phyloP scores from a whole-genome alignment of 2,329 filamentous ascomycete species.

The Biscogniauxia mediterranea region DNA sequence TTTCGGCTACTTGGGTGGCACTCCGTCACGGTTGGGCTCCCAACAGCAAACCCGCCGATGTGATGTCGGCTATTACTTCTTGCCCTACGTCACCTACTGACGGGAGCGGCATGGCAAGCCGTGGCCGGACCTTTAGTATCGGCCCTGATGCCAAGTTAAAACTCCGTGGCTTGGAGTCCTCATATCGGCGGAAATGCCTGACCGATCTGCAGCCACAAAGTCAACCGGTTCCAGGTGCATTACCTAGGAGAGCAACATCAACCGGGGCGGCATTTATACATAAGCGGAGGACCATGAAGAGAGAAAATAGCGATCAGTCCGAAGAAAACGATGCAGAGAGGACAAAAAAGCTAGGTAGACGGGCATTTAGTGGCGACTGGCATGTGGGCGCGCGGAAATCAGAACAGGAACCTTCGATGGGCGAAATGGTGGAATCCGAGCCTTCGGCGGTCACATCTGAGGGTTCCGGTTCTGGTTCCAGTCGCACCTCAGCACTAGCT shows the following conservation, averaged over 20 bases:
- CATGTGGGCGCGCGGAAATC: conserved; percentile 20
- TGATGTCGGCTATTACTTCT: conserved; percentile 15
- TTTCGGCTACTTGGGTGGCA: conserved; percentile 52
- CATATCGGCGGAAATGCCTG: conserved; percentile 15
- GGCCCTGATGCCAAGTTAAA: conserved; percentile 17
- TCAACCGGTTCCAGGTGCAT: conserved; percentile 12
- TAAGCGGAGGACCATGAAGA: conserved; percentile 29
- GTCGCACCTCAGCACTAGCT: conserved; percentile 11
- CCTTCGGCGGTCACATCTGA: conserved; percentile 5
- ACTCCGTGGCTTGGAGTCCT: conserved; percentile 6
- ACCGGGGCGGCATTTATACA: conserved; percentile 48
- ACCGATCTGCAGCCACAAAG: conserved; percentile 13
- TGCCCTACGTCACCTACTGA: conserved; percentile 11
- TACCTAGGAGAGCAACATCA: conserved; percentile 44
- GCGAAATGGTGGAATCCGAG: conserved; percentile 13
- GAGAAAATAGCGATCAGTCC: conserved; percentile 11
- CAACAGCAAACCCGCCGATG: conserved; percentile 34
- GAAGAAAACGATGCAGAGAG: conserved; percentile 7
- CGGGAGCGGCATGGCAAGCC: conserved; percentile 6
- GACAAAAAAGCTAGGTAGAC: conserved; percentile 16
- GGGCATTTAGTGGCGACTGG: conserved; percentile 33
- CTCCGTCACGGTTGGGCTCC: conserved; percentile 45
- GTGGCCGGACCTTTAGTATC: conserved; percentile 21
- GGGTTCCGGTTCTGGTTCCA: conserved; percentile 4
- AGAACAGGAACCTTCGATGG: conserved; percentile 16